These are phyloP conservation scores for Fraxinus sp. DNA, from an alignment of 305 asterid species.

Conservation along the genomic window DNA sequence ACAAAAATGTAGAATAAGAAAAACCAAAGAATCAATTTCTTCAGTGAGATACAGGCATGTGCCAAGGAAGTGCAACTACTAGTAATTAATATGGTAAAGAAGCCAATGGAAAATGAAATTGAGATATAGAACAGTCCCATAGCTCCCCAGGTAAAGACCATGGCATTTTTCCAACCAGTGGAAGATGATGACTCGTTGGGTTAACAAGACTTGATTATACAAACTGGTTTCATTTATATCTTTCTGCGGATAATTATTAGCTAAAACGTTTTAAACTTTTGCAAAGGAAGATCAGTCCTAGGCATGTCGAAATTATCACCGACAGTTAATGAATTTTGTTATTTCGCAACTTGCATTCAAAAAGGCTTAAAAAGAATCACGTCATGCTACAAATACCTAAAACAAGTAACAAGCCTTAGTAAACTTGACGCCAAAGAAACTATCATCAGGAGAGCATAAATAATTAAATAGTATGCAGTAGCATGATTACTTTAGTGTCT, in stretches of 20 bases:
- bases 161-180: background rate
- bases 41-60: background rate
- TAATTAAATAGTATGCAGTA: slow-evolving; percentile 6
- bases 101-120: background rate
- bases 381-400: background rate
- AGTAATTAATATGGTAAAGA: background rate
- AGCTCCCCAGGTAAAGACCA: background rate
- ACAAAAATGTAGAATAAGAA: background rate
- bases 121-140: background rate
- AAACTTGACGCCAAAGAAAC: slow-evolving; percentile 2
- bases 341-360: background rate
- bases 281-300: background rate
- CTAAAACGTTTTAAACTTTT: background rate
- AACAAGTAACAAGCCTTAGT: background rate
- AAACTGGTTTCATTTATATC: background rate
- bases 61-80: background rate
- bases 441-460: slow-evolving; percentile 16
- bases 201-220: background rate
- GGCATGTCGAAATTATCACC: background rate
- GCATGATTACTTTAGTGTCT: slow-evolving; percentile 56
- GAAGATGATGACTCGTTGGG: background rate
- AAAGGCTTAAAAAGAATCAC: background rate
- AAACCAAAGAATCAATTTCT: background rate
- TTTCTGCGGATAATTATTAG: background rate
- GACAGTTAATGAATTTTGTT: background rate